Conservation (phyloP, 768 basidiomycete species). For the Trametes coccinea region DNA sequence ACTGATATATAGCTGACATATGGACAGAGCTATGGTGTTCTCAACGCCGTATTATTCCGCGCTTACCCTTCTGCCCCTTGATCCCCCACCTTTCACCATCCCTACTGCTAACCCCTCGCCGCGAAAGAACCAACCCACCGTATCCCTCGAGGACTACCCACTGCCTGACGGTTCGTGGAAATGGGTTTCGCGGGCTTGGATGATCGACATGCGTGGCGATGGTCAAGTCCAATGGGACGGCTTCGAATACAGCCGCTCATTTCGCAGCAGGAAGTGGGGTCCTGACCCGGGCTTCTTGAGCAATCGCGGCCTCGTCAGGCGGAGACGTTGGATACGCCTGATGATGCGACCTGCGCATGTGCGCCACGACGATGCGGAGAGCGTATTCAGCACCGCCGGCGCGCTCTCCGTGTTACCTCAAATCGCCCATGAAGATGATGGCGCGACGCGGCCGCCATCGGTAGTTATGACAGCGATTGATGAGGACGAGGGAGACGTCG, state of each 20-base stretch:
- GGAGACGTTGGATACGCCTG: slow-evolving; percentile 80
- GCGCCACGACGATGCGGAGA: slow-evolving; percentile 17
- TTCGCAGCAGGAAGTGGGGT: slow-evolving; percentile 67
- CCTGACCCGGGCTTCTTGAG: slow-evolving; percentile 58
- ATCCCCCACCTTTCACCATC: slow-evolving; percentile 73
- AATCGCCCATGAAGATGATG: slow-evolving; percentile 10
- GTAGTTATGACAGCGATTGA: slow-evolving; percentile 28
- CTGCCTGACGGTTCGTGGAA: slow-evolving; percentile 80
- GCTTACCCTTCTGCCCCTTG: slow-evolving; percentile 65
- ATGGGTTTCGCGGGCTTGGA: slow-evolving; percentile 81
- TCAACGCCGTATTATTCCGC: slow-evolving; percentile 73
- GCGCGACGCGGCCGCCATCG: slow-evolving; percentile 29
- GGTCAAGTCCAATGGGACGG: slow-evolving; percentile 81
- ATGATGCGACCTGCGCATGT: slow-evolving; percentile 68
- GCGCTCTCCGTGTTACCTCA: slow-evolving; percentile 1
- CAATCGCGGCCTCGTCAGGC: slow-evolving; percentile 72
- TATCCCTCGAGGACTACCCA: slow-evolving; percentile 63
- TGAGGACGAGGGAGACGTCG: slow-evolving; percentile 6
- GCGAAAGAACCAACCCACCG: slow-evolving; percentile 47
- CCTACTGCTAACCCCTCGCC: slow-evolving; percentile 41
- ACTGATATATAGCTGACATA: neutral
- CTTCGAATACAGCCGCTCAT: slow-evolving; percentile 84
- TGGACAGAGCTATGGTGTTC: slow-evolving; percentile 59
- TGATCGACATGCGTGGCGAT: slow-evolving; percentile 86
- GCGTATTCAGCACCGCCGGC: neutral